phyloP scores from a whole-genome alignment of 805 yeast genomes.

The Scheffersomyces amazonensis region DNA sequence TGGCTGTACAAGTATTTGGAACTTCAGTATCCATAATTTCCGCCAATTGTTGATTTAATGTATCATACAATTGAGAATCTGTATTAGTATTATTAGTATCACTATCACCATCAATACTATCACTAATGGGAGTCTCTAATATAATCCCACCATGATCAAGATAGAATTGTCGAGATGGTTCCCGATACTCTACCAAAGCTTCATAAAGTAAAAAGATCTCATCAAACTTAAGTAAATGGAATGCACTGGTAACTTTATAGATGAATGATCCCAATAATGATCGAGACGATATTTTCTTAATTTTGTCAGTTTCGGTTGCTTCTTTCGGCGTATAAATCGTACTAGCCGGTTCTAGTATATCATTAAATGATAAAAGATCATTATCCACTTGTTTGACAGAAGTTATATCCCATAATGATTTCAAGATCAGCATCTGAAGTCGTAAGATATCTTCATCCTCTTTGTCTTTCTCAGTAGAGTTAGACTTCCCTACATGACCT shows the following conservation, averaged over 20 bases:
- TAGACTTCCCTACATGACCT: slow-evolving; percentile 1
- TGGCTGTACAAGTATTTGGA: slow-evolving; percentile 3
- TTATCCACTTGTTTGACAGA: slow-evolving; percentile 47
- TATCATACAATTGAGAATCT: slow-evolving; percentile 13
- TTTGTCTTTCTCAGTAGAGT: slow-evolving; percentile 15
- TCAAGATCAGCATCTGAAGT: slow-evolving; percentile 31
- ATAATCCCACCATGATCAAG: slow-evolving; percentile 9
- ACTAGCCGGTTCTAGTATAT: neutral
- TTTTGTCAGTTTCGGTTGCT: neutral
- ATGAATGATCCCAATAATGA: slow-evolving; percentile 31
- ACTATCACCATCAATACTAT: slow-evolving; percentile 2
- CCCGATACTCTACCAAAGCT: slow-evolving; percentile 34
- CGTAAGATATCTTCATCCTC: slow-evolving; percentile 5
- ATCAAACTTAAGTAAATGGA: slow-evolving; percentile 34
- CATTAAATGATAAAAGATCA: neutral
- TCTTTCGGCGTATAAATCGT: slow-evolving; percentile 1
- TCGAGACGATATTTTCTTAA: slow-evolving; percentile 13
- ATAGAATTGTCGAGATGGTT: slow-evolving; percentile 19
- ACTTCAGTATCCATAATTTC: slow-evolving; percentile 6
- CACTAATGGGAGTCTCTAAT: neutral
- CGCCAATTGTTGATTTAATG: slow-evolving; percentile 12
- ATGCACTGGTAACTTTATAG: slow-evolving; percentile 27
- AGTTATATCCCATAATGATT: slow-evolving; percentile 44
- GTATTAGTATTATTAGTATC: neutral
- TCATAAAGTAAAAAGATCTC: slow-evolving; percentile 30